A percentile compares a stretch with the other conserved stretches of the same genome.
Evolutionary conservation across 140 eudicot species (phyloP).

Genomic region (Stevia rebaudiana): DNA sequence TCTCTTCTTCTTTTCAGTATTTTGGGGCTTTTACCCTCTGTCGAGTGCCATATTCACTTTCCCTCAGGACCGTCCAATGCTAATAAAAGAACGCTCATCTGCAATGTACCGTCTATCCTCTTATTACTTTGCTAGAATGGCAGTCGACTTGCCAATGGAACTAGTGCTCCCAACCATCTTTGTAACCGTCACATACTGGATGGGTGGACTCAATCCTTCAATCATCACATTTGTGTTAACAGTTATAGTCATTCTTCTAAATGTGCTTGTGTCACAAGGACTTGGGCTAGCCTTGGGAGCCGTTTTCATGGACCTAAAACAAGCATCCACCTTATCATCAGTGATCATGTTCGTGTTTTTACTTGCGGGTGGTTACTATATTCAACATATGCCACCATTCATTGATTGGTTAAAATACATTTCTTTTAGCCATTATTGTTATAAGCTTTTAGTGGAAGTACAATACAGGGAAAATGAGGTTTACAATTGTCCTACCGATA

Average conservation of each 20-base stretch:
- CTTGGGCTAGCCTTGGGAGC: constrained; percentile 97
- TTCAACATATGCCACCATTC: constrained; percentile 72
- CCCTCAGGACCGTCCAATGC: constrained; percentile 87
- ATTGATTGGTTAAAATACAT: constrained; percentile 77
- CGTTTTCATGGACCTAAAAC: constrained; percentile 76
- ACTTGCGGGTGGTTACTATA: constrained; percentile 86
- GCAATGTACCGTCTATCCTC: constrained; percentile 91
- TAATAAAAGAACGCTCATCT: constrained; percentile 64
- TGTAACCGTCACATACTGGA: constrained; percentile 68
- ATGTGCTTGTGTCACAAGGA: constrained; percentile 90
- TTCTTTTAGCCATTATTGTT: constrained; percentile 83
- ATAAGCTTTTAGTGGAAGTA: constrained; percentile 69
- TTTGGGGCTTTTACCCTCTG: constrained; percentile 95
- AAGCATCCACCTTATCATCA: constrained; percentile 76
- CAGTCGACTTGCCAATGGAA: constrained; percentile 87
- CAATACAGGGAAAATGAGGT: constrained; percentile 62
- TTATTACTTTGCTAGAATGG: constrained; percentile 73
- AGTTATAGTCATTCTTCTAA: constrained; percentile 59
- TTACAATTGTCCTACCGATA: constrained; percentile 52
- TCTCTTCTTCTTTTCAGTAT: constrained; percentile 88
- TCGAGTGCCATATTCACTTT: constrained; percentile 77
- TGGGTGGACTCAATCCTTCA: constrained; percentile 89
- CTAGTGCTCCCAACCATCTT: constrained; percentile 79
- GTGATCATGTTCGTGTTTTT: constrained; percentile 81
- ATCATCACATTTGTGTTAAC: constrained; percentile 56